Conservation (phyloP, 2,329 filamentous ascomycete genomes). For the Fusarium solani-melongenae region DNA sequence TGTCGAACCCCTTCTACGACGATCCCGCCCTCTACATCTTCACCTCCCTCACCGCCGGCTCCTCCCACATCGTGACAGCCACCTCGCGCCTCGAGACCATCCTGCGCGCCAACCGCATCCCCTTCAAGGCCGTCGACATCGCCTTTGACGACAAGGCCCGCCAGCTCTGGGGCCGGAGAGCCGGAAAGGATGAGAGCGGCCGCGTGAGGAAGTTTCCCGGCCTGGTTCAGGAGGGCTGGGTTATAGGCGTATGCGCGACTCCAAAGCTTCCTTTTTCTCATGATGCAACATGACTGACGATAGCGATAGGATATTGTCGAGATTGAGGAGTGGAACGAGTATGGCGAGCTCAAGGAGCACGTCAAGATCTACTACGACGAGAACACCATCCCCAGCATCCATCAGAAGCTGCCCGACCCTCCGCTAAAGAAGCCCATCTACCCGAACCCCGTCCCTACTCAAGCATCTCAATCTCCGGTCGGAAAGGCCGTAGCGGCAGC, state of each 20-base stretch:
- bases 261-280: neutral
- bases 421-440: conserved; percentile 42
- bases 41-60: conserved; percentile 94
- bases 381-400: conserved; percentile 66
- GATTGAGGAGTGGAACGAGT: conserved; percentile 99
- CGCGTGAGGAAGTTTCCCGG: conserved; percentile 83
- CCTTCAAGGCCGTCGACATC: conserved; percentile 91
- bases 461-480: conserved; percentile 21
- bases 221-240: conserved; percentile 85
- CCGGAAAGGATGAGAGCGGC: conserved; percentile 74
- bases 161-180: conserved; percentile 87
- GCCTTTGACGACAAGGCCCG: conserved; percentile 90
- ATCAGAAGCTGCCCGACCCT: conserved; percentile 60
- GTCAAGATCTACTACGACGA: conserved; percentile 77
- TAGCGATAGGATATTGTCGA: conserved; percentile 84
- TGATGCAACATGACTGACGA: neutral
- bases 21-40: conserved; percentile 90
- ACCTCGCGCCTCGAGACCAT: conserved; percentile 97
- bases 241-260: conserved; percentile 78
- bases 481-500: conserved; percentile 40
- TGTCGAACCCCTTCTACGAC: conserved; percentile 59
- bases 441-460: conserved; percentile 43
- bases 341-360: conserved; percentile 91
- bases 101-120: conserved; percentile 91
- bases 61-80: conserved; percentile 94